Evolutionary conservation across 2,329 filamentous ascomycete species (phyloP).

Genomic region (Hypoxylon sp.): DNA sequence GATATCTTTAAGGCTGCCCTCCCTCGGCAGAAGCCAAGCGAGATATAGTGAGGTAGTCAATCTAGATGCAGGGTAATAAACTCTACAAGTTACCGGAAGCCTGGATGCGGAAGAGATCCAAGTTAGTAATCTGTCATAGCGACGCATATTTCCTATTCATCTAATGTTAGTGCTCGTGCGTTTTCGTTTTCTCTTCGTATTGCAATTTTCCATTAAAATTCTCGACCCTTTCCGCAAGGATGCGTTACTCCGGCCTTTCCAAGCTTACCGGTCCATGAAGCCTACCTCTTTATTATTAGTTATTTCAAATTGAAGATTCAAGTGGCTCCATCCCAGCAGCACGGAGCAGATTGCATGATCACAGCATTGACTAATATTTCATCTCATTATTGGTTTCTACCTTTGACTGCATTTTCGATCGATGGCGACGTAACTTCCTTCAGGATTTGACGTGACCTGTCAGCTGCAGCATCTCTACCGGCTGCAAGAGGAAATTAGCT

Average conservation of each 20-base stretch:
- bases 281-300: constrained; percentile 13
- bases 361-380: constrained; percentile 18
- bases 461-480: constrained; percentile 28
- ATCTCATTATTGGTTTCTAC: constrained; percentile 21
- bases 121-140: constrained; percentile 9
- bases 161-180: constrained; percentile 7
- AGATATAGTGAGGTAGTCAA: constrained; percentile 2
- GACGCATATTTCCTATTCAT: constrained; percentile 5
- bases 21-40: background rate
- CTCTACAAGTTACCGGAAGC: background rate
- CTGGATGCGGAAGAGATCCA: background rate
- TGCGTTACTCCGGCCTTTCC: constrained; percentile 7
- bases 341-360: constrained; percentile 23
- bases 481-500: constrained; percentile 39
- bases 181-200: constrained; percentile 9
- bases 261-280: constrained; percentile 3
- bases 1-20: background rate
- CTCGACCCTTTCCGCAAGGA: constrained; percentile 4
- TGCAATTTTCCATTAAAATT: constrained; percentile 10
- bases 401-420: constrained; percentile 21
- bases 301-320: background rate
- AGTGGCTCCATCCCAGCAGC: constrained; percentile 1
- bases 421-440: constrained; percentile 13
- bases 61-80: background rate
- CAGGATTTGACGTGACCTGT: constrained; percentile 29